A percentile compares a stretch with the other conserved stretches of the same genome.
phyloP scores from a whole-genome alignment of 768 basidiomycete genomes.

The Rhizopogon vinicolor region DNA sequence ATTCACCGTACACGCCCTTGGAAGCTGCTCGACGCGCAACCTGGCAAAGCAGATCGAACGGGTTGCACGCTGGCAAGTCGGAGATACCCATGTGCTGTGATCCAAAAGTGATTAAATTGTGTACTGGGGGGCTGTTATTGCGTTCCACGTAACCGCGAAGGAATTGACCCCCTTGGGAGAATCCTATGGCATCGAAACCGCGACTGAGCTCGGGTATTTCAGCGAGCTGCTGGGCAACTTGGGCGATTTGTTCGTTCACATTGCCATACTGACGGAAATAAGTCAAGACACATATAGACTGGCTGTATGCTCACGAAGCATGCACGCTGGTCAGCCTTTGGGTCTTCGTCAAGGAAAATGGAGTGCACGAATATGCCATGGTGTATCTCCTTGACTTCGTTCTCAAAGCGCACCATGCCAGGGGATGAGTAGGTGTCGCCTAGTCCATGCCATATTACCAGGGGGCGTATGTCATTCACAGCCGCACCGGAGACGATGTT shows the following conservation, averaged over 20 bases:
- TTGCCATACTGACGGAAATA: slow-evolving; percentile 61
- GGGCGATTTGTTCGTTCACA: slow-evolving; percentile 61
- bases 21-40: slow-evolving; percentile 57
- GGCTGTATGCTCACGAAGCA: slow-evolving; percentile 56
- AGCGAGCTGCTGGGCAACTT: slow-evolving; percentile 61
- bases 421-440: slow-evolving; percentile 75
- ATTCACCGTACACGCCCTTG: slow-evolving; percentile 62
- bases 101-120: slow-evolving; percentile 85
- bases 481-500: slow-evolving; percentile 8
- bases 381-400: slow-evolving; percentile 55
- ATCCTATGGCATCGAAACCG: slow-evolving; percentile 85
- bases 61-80: slow-evolving; percentile 62
- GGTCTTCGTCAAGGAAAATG: slow-evolving; percentile 59
- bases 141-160: slow-evolving; percentile 79
- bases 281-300: not conserved
- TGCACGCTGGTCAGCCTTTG: slow-evolving; percentile 60
- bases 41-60: slow-evolving; percentile 67
- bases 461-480: slow-evolving; percentile 36
- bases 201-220: slow-evolving; percentile 55
- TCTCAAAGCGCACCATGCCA: slow-evolving; percentile 66
- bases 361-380: slow-evolving; percentile 77
- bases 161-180: slow-evolving; percentile 90
- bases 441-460: slow-evolving; percentile 79
- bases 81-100: slow-evolving; percentile 86
- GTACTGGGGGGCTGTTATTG: slow-evolving; percentile 66